These are phyloP conservation scores for Pichia inconspicua DNA, from an alignment of 1,139 yeast genomes.

Conservation along the genomic window DNA sequence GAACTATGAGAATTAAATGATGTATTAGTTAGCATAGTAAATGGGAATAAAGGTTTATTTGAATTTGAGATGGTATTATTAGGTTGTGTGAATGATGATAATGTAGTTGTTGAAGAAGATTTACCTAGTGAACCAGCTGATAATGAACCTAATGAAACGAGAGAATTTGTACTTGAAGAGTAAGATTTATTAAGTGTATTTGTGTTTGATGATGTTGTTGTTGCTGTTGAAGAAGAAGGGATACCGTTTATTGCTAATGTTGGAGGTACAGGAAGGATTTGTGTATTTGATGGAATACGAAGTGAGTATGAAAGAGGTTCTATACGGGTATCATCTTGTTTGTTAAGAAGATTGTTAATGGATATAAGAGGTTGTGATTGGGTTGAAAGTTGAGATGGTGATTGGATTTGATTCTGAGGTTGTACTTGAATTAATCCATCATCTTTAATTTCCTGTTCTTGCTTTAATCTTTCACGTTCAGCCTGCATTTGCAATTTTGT, in stretches of 20 bases:
- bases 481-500: slow-evolving; percentile 12
- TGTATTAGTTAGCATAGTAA: not conserved
- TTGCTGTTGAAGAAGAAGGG: not conserved
- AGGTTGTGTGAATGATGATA: slow-evolving; percentile 16
- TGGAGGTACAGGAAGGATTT: slow-evolving; percentile 6
- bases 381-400: no score
- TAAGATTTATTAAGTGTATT: slow-evolving; percentile 16
- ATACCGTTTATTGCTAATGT: not conserved
- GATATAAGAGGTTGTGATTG: not conserved
- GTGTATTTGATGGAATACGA: slow-evolving; percentile 3
- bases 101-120: slow-evolving; percentile 24
- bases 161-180: slow-evolving; percentile 22
- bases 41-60: not conserved
- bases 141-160: slow-evolving; percentile 24
- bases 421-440: not conserved
- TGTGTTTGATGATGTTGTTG: not conserved
- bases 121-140: slow-evolving; percentile 23
- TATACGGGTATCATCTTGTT: not conserved
- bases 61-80: not conserved
- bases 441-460: slow-evolving; percentile 3
- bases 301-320: not conserved
- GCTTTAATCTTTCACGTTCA: slow-evolving; percentile 3
- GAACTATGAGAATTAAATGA: slow-evolving; percentile 4
- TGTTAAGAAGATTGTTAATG: not conserved
- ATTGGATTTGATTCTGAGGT: not conserved